A percentile compares a stretch with the other conserved stretches of the same genome.
These are phyloP conservation scores for Graphilbum ipis-grandicollis DNA, from an alignment of 2,329 filamentous ascomycete species.

Conservation along the genomic window DNA sequence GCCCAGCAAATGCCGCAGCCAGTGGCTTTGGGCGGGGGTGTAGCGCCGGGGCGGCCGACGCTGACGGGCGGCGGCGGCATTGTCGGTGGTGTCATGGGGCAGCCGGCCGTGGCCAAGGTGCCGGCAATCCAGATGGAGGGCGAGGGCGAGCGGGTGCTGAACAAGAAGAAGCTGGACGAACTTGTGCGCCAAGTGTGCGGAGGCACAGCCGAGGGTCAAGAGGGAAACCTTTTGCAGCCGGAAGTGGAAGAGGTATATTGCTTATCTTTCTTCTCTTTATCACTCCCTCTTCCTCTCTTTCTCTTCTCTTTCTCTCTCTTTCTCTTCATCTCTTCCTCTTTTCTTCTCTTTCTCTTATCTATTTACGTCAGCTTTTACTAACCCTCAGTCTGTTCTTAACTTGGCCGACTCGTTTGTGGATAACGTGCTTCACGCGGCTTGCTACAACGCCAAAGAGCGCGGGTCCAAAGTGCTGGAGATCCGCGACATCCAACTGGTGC, in stretches of 20 bases:
- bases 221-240: constrained; percentile 64
- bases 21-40: constrained; percentile 49
- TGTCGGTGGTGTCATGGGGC: constrained; percentile 67
- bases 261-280: constrained; percentile 2
- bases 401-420: constrained; percentile 93
- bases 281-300: too few species aligned
- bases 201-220: constrained; percentile 51
- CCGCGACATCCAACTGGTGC: constrained; percentile 65
- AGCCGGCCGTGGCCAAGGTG: constrained; percentile 68
- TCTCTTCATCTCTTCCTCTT: too few species aligned
- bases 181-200: constrained; percentile 87
- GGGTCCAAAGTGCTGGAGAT: constrained; percentile 82
- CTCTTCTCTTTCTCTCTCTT: constrained; percentile 3
- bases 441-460: constrained; percentile 82
- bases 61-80: constrained; percentile 62
- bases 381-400: constrained; percentile 57
- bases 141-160: constrained; percentile 83
- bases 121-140: constrained; percentile 77
- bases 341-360: not conserved
- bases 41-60: constrained; percentile 58
- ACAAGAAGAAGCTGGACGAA: constrained; percentile 94
- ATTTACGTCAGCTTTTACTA: too few species aligned
- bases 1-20: constrained; percentile 55
- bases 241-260: constrained; percentile 81
- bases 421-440: constrained; percentile 71